Percentiles rank a stretch among this genome's conserved stretches.
phyloP scores from a whole-genome alignment of 176 grass and related monocot genomes.

The Eleusine coracana region DNA sequence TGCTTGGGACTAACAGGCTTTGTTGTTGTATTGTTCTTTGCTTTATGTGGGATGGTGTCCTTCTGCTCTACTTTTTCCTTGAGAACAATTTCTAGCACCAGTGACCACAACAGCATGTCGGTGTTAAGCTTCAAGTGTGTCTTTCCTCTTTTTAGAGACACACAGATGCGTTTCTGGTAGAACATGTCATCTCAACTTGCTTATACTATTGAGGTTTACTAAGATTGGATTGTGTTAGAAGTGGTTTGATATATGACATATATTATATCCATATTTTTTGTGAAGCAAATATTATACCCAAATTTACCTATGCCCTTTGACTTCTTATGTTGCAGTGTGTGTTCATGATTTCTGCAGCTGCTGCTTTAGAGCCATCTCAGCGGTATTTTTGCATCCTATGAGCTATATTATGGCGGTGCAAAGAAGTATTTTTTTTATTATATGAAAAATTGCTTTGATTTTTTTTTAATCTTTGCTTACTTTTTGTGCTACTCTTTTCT shows the following conservation, averaged over 20 bases:
- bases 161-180: neutral
- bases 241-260: neutral
- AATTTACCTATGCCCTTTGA: neutral
- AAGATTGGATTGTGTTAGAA: neutral
- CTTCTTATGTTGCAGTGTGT: slow-evolving; percentile 54
- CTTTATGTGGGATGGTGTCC: neutral
- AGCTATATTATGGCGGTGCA: slow-evolving; percentile 18
- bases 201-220: neutral
- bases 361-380: slow-evolving; percentile 76
- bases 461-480: slow-evolving; percentile 25
- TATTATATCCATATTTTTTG: neutral
- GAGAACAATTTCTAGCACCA: no score
- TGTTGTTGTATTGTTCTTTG: no score
- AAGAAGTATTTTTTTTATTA: neutral
- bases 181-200: neutral
- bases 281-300: neutral
- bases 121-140: neutral
- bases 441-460: neutral
- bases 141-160: neutral
- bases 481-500: slow-evolving; percentile 15
- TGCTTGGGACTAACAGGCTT: no score
- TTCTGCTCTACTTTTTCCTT: no score
- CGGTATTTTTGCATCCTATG: slow-evolving; percentile 53
- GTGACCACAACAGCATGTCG: no score
- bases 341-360: slow-evolving; percentile 92